Base-by-base conservation (phyloP, 2,329 filamentous ascomycete genomes). In the Ascochyta viciae-villosae region DNA sequence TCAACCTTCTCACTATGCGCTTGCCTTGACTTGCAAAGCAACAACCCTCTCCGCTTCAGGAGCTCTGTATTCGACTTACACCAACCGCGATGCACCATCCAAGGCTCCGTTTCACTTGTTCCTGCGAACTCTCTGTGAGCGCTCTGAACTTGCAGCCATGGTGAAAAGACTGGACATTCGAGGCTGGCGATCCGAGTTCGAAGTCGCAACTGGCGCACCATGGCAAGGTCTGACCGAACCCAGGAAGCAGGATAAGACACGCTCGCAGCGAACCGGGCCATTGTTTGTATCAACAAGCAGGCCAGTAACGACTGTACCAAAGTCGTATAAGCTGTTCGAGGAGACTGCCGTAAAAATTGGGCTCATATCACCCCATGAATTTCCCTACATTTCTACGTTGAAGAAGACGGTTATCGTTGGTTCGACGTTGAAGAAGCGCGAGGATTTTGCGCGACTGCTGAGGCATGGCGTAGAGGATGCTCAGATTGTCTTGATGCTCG, bases 131-230 rank as follows among this genome's bases (percentile, higher is more conserved):
- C 4, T 53, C 8, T 53, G 43, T 22, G 50, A 42, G 23, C n/a
- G 13, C 1, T n/a, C 37, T 6, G 23, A 58, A 13, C 49, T 53
- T 23, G 49, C 48, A 29, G 48, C 37, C 0, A 48, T 50, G 26
- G 52, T 61, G 6, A 58, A 48, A 5, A 16, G 5, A 2, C 24
- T 61, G 10, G 42, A 59, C 12, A 54, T 59, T 4, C 55, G 52
- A 6, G 58, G 55, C 6, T 61, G 55, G 52, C 56, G 58, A 15
- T 58, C 58, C 10, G 46, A 59, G 8, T 51, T 44, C 26, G 50
- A 58, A 19, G 40, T 56, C 1, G 58, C 44, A 0, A 56, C 47
- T 2, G 48, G 52, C 12, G 23, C 29, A 4, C 6, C 33, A 4
- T 61, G 52, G 56, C 31, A 23, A 27, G 40, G 33, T 1, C 7